Evolutionary conservation across 148 eudicot genomes (phyloP).

Genomic region (Amaranthus hypochondriacus): DNA sequence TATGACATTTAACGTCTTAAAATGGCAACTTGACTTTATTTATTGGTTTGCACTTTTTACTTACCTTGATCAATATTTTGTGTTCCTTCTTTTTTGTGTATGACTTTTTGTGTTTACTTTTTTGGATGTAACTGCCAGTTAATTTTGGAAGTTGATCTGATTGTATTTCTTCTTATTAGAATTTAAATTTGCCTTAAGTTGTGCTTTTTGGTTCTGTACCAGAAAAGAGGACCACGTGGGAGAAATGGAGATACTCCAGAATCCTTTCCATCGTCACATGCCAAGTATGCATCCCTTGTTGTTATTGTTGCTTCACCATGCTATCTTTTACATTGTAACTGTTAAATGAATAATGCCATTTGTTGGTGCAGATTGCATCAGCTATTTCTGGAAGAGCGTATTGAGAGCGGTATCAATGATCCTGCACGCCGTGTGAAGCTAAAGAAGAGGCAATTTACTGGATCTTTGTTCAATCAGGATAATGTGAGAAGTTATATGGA

Average conservation of each 20-base stretch:
- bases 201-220: conserved; percentile 21
- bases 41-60: neutral
- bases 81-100: neutral
- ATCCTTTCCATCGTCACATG: conserved; percentile 60
- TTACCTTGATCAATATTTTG: neutral
- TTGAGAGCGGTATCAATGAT: conserved; percentile 60
- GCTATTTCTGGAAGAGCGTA: conserved; percentile 82
- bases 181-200: conserved; percentile 4
- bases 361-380: conserved; percentile 72
- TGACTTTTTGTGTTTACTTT: neutral
- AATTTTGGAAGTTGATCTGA: neutral
- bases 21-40: neutral
- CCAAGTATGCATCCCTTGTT: conserved; percentile 53
- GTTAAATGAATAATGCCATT: conserved; percentile 17
- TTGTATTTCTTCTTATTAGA: too few species aligned
- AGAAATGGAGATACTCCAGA: conserved; percentile 78
- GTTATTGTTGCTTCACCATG: conserved; percentile 2
- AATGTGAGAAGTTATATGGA: conserved; percentile 82
- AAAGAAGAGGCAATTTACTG: conserved; percentile 69
- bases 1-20: too few species aligned
- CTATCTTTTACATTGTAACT: conserved; percentile 2
- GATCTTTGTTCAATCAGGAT: conserved; percentile 56
- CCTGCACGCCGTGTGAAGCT: conserved; percentile 76
- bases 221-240: conserved; percentile 86
- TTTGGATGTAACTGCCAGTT: neutral